Base-by-base conservation (phyloP, 2,329 filamentous ascomycete species). In the Paracoccidioides lutzii region DNA sequence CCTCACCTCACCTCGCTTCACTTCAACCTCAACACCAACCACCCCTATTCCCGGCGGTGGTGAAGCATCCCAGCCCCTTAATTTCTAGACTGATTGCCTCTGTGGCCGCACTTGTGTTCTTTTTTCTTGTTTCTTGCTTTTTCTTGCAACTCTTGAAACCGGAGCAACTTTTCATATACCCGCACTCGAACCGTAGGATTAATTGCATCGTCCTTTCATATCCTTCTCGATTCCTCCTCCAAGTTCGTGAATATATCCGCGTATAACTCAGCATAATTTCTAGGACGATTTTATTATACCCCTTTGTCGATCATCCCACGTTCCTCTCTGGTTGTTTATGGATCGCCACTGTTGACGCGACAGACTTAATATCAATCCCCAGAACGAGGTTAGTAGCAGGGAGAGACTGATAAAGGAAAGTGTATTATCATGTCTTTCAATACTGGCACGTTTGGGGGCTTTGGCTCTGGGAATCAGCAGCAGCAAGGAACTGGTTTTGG, bases 401-500 rank as follows among this genome's bases (percentile, higher is more conserved):
- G n/a, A 15, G 38, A 14, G 32, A 33, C 50, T 9, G 9, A 30
- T 40, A 53, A 28, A 53, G 14, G n/a, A 15, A 15, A 15, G 10
- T 35, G 30, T 44, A 30, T 48, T 53, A 52, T 42, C 49, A 60
- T 60, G 59, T 51, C 57, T 30, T 61, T 61, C 51, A 59, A 59
- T 42, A 46, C 54, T 15, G 55, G 53, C 53, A 45, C 55, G 32
- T 61, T 61, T 50, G 58, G 58, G 42, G 59, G 56, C 8, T 54
- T 54, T 52, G 61, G 60, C 40, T 56, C 59, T 44, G 53, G 57
- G 38, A 58, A 59, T 45, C 59, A 57, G 42, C 57, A 59, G 49
- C 57, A 59, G 49, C 57, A 59, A 42, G 55, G 50, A 44, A 49
- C 57, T 42, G 60, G 60, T 4, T 60, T 61, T 37, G 60, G 57